A percentile compares a stretch with the other conserved stretches of the same genome.
phyloP scores from a whole-genome alignment of 2,329 filamentous ascomycete genomes.

The Pezicula radicicola region DNA sequence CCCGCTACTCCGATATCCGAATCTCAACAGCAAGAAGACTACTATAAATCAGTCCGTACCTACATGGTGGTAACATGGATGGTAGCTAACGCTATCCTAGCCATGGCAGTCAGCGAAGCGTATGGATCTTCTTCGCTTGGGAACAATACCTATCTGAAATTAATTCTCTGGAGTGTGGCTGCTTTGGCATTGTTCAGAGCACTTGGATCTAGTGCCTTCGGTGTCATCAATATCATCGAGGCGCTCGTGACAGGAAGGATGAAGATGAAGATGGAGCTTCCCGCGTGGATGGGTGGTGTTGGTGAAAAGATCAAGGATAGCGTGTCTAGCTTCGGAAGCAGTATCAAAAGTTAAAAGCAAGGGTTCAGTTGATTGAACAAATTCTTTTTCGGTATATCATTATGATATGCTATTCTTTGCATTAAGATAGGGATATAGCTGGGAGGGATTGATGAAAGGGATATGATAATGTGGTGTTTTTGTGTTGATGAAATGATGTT shows the following conservation, averaged over 20 bases:
- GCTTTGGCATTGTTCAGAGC: constrained; percentile 84
- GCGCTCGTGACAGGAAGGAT: constrained; percentile 84
- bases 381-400: too few relatives aligned
- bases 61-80: constrained; percentile 99
- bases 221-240: constrained; percentile 80
- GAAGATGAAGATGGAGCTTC: constrained; percentile 24
- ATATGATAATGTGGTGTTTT: too few relatives aligned
- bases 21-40: constrained; percentile 90
- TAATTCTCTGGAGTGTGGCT: constrained; percentile 92
- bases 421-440: too few relatives aligned
- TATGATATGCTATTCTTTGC: too few relatives aligned
- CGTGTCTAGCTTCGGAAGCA: constrained; percentile 27
- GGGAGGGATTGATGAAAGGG: too few relatives aligned
- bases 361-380: too few relatives aligned
- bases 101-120: constrained; percentile 87
- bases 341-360: constrained; percentile 15
- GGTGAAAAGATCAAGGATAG: constrained; percentile 24
- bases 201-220: constrained; percentile 76
- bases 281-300: constrained; percentile 24
- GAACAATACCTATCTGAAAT: constrained; percentile 85
- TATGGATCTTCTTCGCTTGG: constrained; percentile 71
- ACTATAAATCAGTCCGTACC: constrained; percentile 94
- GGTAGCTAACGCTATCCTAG: constrained; percentile 84
- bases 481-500: too few relatives aligned
- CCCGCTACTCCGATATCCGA: constrained; percentile 60